Evolutionary conservation across 2,329 filamentous ascomycete species (phyloP), one percentile per base, ranked within the genome.

Genomic region (Esteya vermicola): DNA sequence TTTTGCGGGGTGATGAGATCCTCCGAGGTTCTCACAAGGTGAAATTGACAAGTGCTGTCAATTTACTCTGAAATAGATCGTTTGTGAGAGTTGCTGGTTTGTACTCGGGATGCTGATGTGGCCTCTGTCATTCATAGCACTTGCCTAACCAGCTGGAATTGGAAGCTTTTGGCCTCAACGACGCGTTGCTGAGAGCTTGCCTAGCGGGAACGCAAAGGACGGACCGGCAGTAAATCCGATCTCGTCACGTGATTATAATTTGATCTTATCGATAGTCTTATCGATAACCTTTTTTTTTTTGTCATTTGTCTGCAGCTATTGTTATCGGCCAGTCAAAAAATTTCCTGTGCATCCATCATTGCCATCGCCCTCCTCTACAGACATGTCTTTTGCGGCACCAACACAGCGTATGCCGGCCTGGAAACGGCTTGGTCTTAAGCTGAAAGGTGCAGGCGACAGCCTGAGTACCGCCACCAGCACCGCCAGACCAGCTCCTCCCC

Each of bases 341-440:
- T n/a, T 21, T 13, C 20, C 21, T 21, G 32, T 21, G 20, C 32
- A 6, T 14, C 32, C 20, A n/a, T n/a, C n/a, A n/a, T n/a, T n/a
- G n/a, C n/a, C n/a, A n/a, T n/a, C n/a, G n/a, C 19, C 9, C 23
- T 16, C 20, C 4, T 27, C n/a, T 9, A 51, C 49, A 50, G 57
- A 50, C 54, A 67, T 67, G 61, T 62, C 57, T 49, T 62, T 61
- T 52, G 32, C 32, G 21, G 57, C 62, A 59, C 59, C 61, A 57
- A 52, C 58, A 45, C 62, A 63, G 54, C 62, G 61, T 50, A 60
- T 69, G 46, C 71, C 72, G 42, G 70, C 70, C 47, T 75, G 72
- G 71, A 75, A 75, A 54, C 67, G 68, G 63, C 67, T 75, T 64
- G 72, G 72, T 57, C 67, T 75, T 54, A 74, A 74, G 63, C 70